These are phyloP conservation scores for Zygnema cylindricum DNA, from an alignment of 139 green algal genomes.

Conservation along the genomic window DNA sequence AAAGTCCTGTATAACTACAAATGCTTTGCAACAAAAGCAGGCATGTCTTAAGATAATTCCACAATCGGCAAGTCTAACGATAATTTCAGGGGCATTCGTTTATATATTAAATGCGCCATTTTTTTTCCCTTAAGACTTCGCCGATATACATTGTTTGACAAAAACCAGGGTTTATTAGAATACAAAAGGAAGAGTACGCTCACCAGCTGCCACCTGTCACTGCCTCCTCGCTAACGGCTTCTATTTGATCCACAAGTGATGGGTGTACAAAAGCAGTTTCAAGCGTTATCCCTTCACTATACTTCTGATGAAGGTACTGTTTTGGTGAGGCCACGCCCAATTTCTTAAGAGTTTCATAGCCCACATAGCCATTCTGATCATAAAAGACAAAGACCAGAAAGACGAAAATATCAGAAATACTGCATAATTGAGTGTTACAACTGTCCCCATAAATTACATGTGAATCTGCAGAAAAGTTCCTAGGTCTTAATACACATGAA, in stretches of 20 bases:
- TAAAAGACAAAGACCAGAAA: too few species aligned
- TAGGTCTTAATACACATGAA: too few species aligned
- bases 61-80: too few species aligned
- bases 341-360: slow-evolving; percentile 28
- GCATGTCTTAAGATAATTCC: too few species aligned
- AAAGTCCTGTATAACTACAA: too few species aligned
- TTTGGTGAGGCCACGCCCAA: slow-evolving; percentile 27
- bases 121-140: too few species aligned
- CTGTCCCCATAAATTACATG: background rate
- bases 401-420: background rate
- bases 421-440: background rate
- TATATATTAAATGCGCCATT: too few species aligned
- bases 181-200: slow-evolving; percentile 8
- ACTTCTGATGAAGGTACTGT: slow-evolving; percentile 60
- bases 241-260: slow-evolving; percentile 68
- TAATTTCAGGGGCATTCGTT: too few species aligned
- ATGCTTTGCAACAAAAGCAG: too few species aligned
- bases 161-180: too few species aligned
- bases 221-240: slow-evolving; percentile 73
- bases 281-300: slow-evolving; percentile 75
- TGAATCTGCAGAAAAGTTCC: background rate
- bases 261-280: slow-evolving; percentile 72
- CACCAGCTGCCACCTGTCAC: slow-evolving; percentile 20
- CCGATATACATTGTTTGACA: too few species aligned
- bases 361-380: slow-evolving; percentile 65